phyloP scores from a whole-genome alignment of 257 asterid genomes.

The Coffea eugenioides region DNA sequence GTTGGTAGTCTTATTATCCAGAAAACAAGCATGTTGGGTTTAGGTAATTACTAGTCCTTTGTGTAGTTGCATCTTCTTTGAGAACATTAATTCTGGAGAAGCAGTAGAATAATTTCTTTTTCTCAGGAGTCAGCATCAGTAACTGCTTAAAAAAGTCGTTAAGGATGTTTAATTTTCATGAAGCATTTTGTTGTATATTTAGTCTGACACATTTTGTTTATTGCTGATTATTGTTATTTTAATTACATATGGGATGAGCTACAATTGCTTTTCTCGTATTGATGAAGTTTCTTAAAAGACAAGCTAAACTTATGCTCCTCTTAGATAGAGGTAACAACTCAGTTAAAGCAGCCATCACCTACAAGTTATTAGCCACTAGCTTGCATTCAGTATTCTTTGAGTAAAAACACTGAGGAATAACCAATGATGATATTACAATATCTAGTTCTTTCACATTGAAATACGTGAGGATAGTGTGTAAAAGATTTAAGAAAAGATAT shows the following conservation, averaged over 20 bases:
- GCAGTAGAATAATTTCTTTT: neutral
- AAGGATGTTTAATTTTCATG: neutral
- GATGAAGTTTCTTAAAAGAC: neutral
- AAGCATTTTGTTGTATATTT: neutral
- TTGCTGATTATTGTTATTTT: neutral
- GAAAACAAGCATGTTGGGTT: conserved; percentile 94
- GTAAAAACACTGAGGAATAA: neutral
- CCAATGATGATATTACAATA: neutral
- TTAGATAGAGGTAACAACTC: no score
- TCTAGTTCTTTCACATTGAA: neutral
- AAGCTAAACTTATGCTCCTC: neutral
- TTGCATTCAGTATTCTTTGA: neutral
- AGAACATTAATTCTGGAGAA: neutral
- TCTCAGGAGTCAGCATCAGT: neutral
- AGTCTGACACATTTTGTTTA: neutral
- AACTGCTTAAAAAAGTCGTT: no score
- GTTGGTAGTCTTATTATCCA: conserved; percentile 64
- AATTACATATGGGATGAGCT: neutral
- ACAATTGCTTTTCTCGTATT: neutral
- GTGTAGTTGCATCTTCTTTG: neutral
- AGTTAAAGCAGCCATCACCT: neutral
- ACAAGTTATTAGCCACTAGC: neutral
- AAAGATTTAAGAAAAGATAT: neutral
- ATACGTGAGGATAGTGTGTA: neutral
- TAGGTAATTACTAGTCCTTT: conserved; percentile 49